Evolutionary conservation across 2,329 filamentous ascomycete genomes (phyloP).

Genomic region (Botrytis medusae): DNA sequence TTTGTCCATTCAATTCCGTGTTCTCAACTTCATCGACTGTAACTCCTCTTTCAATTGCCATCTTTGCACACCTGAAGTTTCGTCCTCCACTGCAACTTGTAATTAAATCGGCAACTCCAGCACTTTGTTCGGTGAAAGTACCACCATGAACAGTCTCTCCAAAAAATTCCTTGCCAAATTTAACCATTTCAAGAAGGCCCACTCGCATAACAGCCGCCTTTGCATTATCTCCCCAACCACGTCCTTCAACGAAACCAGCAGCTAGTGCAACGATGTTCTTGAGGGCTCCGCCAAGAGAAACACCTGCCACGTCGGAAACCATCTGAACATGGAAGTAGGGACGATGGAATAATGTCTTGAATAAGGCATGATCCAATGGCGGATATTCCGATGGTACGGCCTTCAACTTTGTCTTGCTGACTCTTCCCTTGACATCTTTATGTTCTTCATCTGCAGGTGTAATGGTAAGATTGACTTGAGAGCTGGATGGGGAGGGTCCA

Average conservation of each 20-base stretch:
- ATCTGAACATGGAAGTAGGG: conserved; percentile 97
- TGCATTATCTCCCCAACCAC: conserved; percentile 97
- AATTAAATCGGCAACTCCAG: conserved; percentile 92
- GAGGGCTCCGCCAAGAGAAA: conserved; percentile 88
- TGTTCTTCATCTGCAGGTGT: conserved; percentile 53
- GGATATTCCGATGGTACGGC: conserved; percentile 81
- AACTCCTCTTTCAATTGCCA: conserved; percentile 76
- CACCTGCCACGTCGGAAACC: conserved; percentile 92
- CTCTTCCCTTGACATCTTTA: conserved; percentile 66
- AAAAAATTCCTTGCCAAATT: conserved; percentile 94
- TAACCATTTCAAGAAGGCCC: conserved; percentile 92
- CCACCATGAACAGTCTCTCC: conserved; percentile 72
- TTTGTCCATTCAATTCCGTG: conserved; percentile 91
- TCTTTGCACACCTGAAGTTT: conserved; percentile 92
- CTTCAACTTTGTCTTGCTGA: conserved; percentile 68
- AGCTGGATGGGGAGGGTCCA: conserved; percentile 51
- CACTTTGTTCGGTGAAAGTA: conserved; percentile 96
- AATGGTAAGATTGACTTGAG: conserved; percentile 52
- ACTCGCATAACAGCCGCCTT: conserved; percentile 99
- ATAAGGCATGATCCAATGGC: conserved; percentile 78
- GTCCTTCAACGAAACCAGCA: conserved; percentile 90
- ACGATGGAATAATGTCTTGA: conserved; percentile 87
- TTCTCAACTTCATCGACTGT: conserved; percentile 85
- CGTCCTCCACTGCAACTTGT: conserved; percentile 89
- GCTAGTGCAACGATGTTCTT: conserved; percentile 97